Evolutionary conservation across 495 filamentous ascomycete genomes (phyloP), one percentile per base, ranked within the genome.

Genomic region (Xylaria venustula): DNA sequence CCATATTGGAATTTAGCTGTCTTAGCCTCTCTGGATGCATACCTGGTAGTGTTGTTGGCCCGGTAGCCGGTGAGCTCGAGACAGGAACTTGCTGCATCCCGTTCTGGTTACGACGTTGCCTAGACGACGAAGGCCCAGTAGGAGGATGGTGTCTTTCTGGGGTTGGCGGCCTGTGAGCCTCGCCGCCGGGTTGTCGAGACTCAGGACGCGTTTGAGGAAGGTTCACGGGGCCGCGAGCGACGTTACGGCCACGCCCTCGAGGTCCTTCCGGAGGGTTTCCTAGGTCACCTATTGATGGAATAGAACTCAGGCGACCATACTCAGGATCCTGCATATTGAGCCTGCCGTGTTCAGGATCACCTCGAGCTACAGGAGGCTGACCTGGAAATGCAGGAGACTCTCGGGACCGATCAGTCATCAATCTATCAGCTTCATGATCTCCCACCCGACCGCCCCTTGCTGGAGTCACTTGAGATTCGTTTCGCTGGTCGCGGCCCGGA

Each of bases 241-340:
- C 65, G 50, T 73, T 76, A 44, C 79, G 73, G 12, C 80, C 77
- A 62, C 79, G 75, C 17, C 82, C 81, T 42, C 89, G 79, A 2
- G 91, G 92, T 0, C 90, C 92, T 23, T 85, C 87, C 1, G 91
- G 90, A 45, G 87, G 83, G 45, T 87, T 86, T 7, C 79, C 68
- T 32, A 78, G 67, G 15, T 80, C 77, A 1, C 73, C 68, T 48
- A 79, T 73, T 0, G 83, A 78, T n/a, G 74, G 73, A 46, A 82
- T 79, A 7, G 81, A 71, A 60, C 81, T 86, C 41, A 87, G 70
- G 19, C 85, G 79, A 28, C 85, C 85, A 64, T 85, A 86, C 58
- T 85, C 85, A 4, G 81, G 81, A 70, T 91, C 88, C 48, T 77
- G 77, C 61, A 78, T 76, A 61, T 74, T 81, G n/a, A 83, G 73